phyloP scores from a whole-genome alignment of 1,139 yeast genomes.

The Yarrowia galli region DNA sequence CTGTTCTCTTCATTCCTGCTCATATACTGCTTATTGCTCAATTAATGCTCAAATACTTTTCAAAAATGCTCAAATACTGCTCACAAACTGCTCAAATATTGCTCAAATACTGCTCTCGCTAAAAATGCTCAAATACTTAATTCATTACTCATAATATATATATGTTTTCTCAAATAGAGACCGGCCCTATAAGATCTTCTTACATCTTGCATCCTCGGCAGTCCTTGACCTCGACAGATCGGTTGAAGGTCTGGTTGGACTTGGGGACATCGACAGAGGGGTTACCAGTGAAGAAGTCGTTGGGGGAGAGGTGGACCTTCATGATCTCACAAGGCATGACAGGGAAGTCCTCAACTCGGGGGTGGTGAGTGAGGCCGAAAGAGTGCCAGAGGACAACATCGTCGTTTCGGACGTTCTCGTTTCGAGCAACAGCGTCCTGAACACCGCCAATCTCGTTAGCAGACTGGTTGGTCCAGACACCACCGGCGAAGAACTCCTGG shows the following conservation, averaged over 20 bases:
- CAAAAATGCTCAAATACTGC: not conserved
- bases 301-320: slow-evolving; percentile 72
- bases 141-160: slow-evolving; percentile 24
- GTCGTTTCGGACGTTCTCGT: slow-evolving; percentile 76
- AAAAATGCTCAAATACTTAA: slow-evolving; percentile 10
- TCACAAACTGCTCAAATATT: not conserved
- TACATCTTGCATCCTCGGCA: slow-evolving; percentile 39
- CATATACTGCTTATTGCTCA: no score
- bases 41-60: not conserved
- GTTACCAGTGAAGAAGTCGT: slow-evolving; percentile 79
- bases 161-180: slow-evolving; percentile 19
- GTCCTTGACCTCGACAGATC: slow-evolving; percentile 60
- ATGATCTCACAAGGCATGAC: slow-evolving; percentile 88
- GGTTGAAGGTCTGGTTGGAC: slow-evolving; percentile 73
- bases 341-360: slow-evolving; percentile 91
- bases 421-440: slow-evolving; percentile 67
- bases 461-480: slow-evolving; percentile 81
- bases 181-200: not conserved
- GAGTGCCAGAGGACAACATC: slow-evolving; percentile 90
- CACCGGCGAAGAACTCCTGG: slow-evolving; percentile 74
- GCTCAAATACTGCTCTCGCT: not conserved
- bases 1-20: no score
- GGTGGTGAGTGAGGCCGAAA: slow-evolving; percentile 84
- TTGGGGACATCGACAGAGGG: slow-evolving; percentile 87
- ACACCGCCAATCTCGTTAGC: slow-evolving; percentile 68